Conservation (phyloP, 345 rosid genomes). For the Citrus cavaleriei region DNA sequence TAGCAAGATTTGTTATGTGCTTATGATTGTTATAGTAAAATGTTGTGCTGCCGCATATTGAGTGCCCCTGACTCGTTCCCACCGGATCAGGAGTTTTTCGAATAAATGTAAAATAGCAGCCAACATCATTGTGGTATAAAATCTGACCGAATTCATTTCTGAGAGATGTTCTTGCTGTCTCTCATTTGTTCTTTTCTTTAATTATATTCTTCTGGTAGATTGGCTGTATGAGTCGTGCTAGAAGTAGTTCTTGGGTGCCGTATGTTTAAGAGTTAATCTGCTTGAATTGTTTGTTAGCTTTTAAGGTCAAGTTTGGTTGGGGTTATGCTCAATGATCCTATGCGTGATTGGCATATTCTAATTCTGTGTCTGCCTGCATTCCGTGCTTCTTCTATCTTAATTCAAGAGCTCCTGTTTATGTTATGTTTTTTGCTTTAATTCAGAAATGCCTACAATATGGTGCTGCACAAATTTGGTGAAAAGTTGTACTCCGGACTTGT, state of each 20-base stretch:
- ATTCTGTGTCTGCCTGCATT: background rate
- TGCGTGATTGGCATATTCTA: background rate
- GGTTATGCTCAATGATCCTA: background rate
- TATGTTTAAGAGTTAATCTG: background rate
- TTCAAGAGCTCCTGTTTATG: constrained; percentile 4
- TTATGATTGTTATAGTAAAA: background rate
- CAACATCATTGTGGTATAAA: background rate
- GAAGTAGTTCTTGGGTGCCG: background rate
- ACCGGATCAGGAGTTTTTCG: background rate
- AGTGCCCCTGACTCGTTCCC: background rate
- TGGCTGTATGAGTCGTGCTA: background rate
- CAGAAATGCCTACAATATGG: constrained; percentile 99
- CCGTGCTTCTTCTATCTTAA: background rate
- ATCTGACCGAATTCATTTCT: background rate
- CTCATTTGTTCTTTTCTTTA: background rate
- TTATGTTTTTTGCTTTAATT: constrained; percentile 7
- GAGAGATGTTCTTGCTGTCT: background rate
- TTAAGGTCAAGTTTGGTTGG: background rate
- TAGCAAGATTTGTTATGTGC: background rate
- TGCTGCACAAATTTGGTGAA: constrained; percentile 94
- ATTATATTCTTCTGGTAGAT: background rate
- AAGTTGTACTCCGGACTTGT: constrained; percentile 80
- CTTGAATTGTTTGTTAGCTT: background rate
- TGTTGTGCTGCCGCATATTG: background rate
- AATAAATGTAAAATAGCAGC: background rate